Percentiles rank a stretch among this genome's conserved stretches.
Conservation (phyloP, 331 rosid species). For the Stylosanthes scabra region DNA sequence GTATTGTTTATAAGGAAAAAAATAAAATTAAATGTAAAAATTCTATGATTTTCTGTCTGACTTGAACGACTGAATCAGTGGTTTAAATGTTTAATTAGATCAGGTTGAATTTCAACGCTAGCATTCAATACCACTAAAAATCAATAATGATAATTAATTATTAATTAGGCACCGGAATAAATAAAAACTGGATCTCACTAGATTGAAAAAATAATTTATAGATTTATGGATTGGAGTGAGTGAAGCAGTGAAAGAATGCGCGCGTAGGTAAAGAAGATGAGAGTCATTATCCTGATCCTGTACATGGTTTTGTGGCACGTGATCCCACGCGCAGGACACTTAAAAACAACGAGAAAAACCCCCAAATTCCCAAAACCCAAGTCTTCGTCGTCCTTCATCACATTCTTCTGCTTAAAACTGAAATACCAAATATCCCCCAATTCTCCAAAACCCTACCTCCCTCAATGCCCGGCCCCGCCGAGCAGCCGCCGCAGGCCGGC, state of each 20-base stretch:
- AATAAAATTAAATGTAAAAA: no score
- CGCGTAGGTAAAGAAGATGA: neutral
- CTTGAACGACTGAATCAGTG: no score
- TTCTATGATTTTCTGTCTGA: no score
- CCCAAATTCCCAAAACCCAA: slow-evolving; percentile 1
- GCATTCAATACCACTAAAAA: no score
- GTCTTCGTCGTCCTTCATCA: neutral
- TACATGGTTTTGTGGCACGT: slow-evolving; percentile 17
- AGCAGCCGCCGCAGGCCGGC: slow-evolving; percentile 1
- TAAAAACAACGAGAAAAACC: neutral
- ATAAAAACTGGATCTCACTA: no score
- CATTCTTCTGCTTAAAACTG: neutral
- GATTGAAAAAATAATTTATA: no score
- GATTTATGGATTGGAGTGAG: no score
- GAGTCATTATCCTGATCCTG: neutral
- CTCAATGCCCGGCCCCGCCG: slow-evolving; percentile 40
- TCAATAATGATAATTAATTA: no score
- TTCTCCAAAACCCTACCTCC: slow-evolving; percentile 22
- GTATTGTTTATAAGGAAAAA: no score
- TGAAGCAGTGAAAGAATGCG: neutral
- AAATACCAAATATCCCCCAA: neutral
- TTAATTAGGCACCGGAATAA: no score
- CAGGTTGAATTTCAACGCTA: no score
- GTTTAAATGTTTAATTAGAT: no score
- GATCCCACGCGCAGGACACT: slow-evolving; percentile 21